Percentiles rank a stretch among this genome's conserved stretches.
These are phyloP conservation scores for Xerocomellus dryophilus DNA, from an alignment of 768 basidiomycete species.

Conservation along the genomic window DNA sequence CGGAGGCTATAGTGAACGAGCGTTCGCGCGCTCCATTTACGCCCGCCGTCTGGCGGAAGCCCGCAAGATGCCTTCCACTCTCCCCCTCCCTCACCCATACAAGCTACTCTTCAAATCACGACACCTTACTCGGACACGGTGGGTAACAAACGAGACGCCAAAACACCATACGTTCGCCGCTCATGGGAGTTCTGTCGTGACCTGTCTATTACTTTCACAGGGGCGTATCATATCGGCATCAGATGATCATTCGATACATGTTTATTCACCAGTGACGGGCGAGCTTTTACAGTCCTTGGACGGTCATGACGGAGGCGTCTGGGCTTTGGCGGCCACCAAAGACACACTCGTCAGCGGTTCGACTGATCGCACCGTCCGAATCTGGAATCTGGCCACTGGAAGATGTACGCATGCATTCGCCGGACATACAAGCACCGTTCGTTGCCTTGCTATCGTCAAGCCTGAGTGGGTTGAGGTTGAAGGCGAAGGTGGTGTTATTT, in stretches of 20 bases:
- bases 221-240: constrained; percentile 96
- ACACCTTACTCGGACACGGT: constrained; percentile 72
- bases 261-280: constrained; percentile 87
- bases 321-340: constrained; percentile 91
- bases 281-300: constrained; percentile 68
- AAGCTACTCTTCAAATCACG: constrained; percentile 94
- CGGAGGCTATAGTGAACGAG: constrained; percentile 78
- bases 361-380: constrained; percentile 89
- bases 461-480: constrained; percentile 83
- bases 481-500: constrained; percentile 55
- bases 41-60: constrained; percentile 51
- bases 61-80: constrained; percentile 40
- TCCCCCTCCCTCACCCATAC: constrained; percentile 80
- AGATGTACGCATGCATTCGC: constrained; percentile 90
- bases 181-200: constrained; percentile 88
- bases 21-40: constrained; percentile 71
- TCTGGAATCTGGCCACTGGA: constrained; percentile 82
- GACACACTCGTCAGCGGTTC: constrained; percentile 88
- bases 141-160: constrained; percentile 71
- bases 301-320: constrained; percentile 95
- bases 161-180: constrained; percentile 83
- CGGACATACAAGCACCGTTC: constrained; percentile 94
- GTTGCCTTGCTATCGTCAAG: constrained; percentile 93
- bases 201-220: constrained; percentile 91
- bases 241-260: constrained; percentile 94